Base-by-base conservation (phyloP, 768 basidiomycete genomes). In the Kwoniella sp. region DNA sequence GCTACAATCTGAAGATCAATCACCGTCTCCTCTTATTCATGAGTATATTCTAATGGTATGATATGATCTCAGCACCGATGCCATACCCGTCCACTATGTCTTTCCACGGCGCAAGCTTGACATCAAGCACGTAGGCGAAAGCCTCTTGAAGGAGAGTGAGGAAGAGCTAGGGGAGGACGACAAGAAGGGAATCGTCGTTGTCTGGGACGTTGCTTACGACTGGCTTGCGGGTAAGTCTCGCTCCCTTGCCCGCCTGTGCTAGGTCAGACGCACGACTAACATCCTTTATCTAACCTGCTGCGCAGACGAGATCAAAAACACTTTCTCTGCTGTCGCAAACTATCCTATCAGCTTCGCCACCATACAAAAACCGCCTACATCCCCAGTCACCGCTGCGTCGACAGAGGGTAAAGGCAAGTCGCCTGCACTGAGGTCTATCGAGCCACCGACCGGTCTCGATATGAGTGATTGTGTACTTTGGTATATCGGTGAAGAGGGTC, bases 71-170 rank as follows among this genome's bases (percentile, higher is more conserved):
- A 96, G 94, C 69, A 90, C 91, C 12, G 91, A 90, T 25, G 87
- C 93, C 17, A 81, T 97, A 0, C 93, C 94, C 0, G 90, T 93
- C 1, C 86, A 93, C 31, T 97, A 95, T 78, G 87, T 97, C 37
- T 93, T 97, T 74, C 92, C 92, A 0, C 88, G 88, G 71, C 87
- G 88, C 63, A 68, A 81, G 0, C 80, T 96, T 34, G 86, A 92
- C 66, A 77, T 86, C 12, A n/a, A 50, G 11, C 57, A 74, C 8
- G 79, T 79, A 11, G 76, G 70, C 2, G 37, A 64, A 13, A 20
- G 60, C 9, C 73, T 83, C 17, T 50, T 61, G 17, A 61, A 59
- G 11, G 62, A 62, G 1, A 70, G 68, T 47, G 23, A 63, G 34
- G 63, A 68, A 4, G 73, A 74, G 20, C 37, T 69, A 7, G 61